Conservation (phyloP, 108 stramenopile genomes). For the Craspedostauros australis region DNA sequence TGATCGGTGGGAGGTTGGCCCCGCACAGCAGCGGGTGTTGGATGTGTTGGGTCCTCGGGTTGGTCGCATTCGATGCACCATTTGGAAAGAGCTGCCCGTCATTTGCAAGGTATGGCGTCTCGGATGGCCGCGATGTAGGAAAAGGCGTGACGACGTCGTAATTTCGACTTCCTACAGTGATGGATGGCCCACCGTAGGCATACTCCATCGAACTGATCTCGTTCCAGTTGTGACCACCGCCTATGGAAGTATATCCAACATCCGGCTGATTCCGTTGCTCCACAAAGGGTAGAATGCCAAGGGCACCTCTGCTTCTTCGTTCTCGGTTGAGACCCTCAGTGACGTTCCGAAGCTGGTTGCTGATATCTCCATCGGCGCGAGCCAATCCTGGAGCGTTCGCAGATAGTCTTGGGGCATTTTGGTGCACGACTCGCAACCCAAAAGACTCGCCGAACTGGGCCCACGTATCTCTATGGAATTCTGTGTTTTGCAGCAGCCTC, state of each 20-base stretch:
- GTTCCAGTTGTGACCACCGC: slow-evolving; percentile 25
- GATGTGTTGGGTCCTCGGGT: slow-evolving; percentile 32
- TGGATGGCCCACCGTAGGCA: slow-evolving; percentile 59
- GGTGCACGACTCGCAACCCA: slow-evolving; percentile 53
- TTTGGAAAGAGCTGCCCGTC: slow-evolving; percentile 73
- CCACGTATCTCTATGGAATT: slow-evolving; percentile 43
- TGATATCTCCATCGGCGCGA: too few relatives aligned
- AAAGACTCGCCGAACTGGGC: slow-evolving; percentile 66
- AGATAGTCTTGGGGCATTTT: too few relatives aligned
- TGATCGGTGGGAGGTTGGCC: slow-evolving; percentile 59
- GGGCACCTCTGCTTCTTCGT: neutral
- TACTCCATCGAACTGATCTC: slow-evolving; percentile 64
- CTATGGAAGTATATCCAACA: slow-evolving; percentile 41
- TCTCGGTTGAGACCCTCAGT: neutral
- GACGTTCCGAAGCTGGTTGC: too few relatives aligned
- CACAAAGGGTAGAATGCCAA: slow-evolving; percentile 39
- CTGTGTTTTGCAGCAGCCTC: slow-evolving; percentile 56
- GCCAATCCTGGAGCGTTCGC: too few relatives aligned
- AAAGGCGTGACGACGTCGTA: slow-evolving; percentile 29
- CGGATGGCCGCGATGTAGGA: too few relatives aligned
- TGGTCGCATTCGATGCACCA: slow-evolving; percentile 63
- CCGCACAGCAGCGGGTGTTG: slow-evolving; percentile 61
- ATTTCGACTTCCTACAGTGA: slow-evolving; percentile 50
- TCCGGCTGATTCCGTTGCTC: slow-evolving; percentile 56
- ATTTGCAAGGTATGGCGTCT: too few relatives aligned